phyloP scores from a whole-genome alignment of 306 rosid genomes.

The Cajanus cajan region DNA sequence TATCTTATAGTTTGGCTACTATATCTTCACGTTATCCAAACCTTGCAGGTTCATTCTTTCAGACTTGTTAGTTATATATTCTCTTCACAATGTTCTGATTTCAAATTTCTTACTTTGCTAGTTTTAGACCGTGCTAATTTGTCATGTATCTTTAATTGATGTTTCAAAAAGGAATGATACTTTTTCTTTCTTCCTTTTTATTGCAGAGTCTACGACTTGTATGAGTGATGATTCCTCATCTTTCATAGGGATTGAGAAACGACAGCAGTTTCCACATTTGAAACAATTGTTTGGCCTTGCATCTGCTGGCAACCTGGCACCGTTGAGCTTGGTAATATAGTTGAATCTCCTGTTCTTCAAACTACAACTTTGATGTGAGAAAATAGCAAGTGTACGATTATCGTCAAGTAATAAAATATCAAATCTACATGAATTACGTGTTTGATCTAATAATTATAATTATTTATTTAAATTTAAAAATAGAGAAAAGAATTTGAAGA shows the following conservation, averaged over 20 bases:
- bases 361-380: conserved; percentile 61
- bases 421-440: no score
- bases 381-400: no score
- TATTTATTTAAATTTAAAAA: no score
- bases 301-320: no score
- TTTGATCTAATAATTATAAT: no score
- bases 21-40: not conserved
- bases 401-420: no score
- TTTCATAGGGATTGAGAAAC: no score
- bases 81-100: not conserved
- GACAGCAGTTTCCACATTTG: no score
- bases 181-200: not conserved
- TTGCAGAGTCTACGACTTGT: conserved; percentile 77
- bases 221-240: conserved; percentile 62
- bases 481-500: no score
- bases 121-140: conserved; percentile 23
- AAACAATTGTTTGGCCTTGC: no score
- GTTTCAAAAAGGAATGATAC: conserved; percentile 12
- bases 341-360: conserved; percentile 89
- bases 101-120: not conserved
- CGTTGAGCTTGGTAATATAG: conserved; percentile 94
- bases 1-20: not conserved
- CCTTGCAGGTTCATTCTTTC: not conserved
- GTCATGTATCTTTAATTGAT: not conserved
- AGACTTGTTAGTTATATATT: not conserved